These are phyloP conservation scores for Pseudogymnoascus sp. DNA, from an alignment of 2,329 filamentous ascomycete species.

Conservation along the genomic window DNA sequence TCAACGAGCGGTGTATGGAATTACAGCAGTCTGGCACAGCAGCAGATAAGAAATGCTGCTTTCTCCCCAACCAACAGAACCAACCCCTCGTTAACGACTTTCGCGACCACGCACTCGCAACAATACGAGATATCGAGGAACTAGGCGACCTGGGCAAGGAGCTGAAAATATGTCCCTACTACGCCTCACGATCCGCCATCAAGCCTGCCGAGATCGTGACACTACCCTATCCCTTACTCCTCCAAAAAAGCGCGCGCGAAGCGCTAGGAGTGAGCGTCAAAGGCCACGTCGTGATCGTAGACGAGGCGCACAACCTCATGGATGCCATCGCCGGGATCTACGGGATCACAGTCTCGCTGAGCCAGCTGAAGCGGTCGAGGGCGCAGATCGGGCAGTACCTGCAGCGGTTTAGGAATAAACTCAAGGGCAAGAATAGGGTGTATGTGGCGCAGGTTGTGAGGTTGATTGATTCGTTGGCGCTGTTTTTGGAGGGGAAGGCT, in stretches of 20 bases:
- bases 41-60: conserved; percentile 62
- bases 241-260: conserved; percentile 81
- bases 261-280: conserved; percentile 80
- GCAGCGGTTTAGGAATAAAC: conserved; percentile 74
- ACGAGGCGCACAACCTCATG: conserved; percentile 97
- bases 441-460: conserved; percentile 84
- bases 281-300: conserved; percentile 85
- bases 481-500: conserved; percentile 51
- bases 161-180: conserved; percentile 84
- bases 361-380: conserved; percentile 64
- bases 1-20: conserved; percentile 89
- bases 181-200: conserved; percentile 82
- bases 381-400: conserved; percentile 75
- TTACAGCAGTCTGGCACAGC: conserved; percentile 64
- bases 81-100: conserved; percentile 67
- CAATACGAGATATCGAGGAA: conserved; percentile 88
- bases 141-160: conserved; percentile 68
- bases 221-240: conserved; percentile 79
- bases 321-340: conserved; percentile 85
- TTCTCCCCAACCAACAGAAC: conserved; percentile 70
- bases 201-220: conserved; percentile 82
- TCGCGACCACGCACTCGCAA: conserved; percentile 74
- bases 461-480: conserved; percentile 68
- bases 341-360: conserved; percentile 65
- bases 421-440: conserved; percentile 85